Percentiles rank a stretch among this genome's conserved stretches.
Evolutionary conservation across 768 basidiomycete genomes (phyloP).

Genomic region (Leucosporidium scottii): DNA sequence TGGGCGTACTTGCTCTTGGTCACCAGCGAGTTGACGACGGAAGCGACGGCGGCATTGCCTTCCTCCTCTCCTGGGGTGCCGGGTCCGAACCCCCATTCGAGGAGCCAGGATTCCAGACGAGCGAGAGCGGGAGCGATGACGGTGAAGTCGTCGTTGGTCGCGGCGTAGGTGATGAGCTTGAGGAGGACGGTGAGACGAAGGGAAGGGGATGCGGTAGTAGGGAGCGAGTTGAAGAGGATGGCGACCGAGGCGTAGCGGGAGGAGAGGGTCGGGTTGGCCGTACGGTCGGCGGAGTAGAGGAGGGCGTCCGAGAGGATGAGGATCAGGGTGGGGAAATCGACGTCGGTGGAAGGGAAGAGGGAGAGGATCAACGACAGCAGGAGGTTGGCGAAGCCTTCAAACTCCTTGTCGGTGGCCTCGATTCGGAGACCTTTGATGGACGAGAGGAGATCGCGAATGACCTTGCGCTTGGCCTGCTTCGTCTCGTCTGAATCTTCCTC

Average conservation of each 20-base stretch:
- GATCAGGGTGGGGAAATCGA: conserved; percentile 10
- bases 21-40: conserved; percentile 13
- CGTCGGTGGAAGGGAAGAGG: conserved; percentile 5
- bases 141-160: conserved; percentile 26
- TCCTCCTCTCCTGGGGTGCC: conserved; percentile 18
- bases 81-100: conserved; percentile 18
- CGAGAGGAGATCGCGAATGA: conserved; percentile 15
- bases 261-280: background rate
- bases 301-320: conserved; percentile 9
- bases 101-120: conserved; percentile 8
- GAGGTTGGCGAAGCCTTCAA: conserved; percentile 30
- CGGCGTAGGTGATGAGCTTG: conserved; percentile 25
- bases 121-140: conserved; percentile 21
- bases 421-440: background rate
- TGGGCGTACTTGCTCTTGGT: conserved; percentile 1
- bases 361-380: conserved; percentile 21
- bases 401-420: conserved; percentile 20
- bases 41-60: conserved; percentile 10
- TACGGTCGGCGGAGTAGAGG: background rate
- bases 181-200: conserved; percentile 17
- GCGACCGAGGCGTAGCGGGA: conserved; percentile 14
- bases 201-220: background rate
- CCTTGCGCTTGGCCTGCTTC: conserved; percentile 12
- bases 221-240: conserved; percentile 34
- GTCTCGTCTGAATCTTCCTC: conserved; percentile 19